Percentiles rank a stretch among this genome's conserved stretches.
Evolutionary conservation across 2,329 filamentous ascomycete species (phyloP).

Genomic region (Scytalidium sp.): DNA sequence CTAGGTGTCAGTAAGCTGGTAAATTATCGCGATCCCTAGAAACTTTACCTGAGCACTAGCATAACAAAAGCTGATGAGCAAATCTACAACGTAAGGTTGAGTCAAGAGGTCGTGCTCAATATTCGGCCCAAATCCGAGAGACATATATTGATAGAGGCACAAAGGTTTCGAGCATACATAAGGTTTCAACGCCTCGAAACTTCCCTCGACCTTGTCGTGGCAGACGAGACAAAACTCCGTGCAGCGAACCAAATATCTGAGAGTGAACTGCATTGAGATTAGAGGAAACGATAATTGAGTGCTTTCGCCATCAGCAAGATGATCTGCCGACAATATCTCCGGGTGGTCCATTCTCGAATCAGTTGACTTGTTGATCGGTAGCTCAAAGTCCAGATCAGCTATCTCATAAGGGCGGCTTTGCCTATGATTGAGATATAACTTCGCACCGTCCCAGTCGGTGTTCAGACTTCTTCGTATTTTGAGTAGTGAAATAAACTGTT

Average conservation of each 20-base stretch:
- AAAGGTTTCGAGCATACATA: slow-evolving; percentile 74
- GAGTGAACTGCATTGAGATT: slow-evolving; percentile 68
- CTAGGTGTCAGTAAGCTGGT: slow-evolving; percentile 8
- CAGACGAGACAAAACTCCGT: slow-evolving; percentile 87
- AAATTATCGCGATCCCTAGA: background rate
- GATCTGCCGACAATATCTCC: slow-evolving; percentile 25
- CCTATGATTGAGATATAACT: slow-evolving; percentile 20
- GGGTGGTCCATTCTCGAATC: slow-evolving; percentile 11
- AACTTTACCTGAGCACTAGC: slow-evolving; percentile 23
- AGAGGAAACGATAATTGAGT: slow-evolving; percentile 47
- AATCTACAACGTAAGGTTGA: slow-evolving; percentile 79
- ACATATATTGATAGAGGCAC: slow-evolving; percentile 86
- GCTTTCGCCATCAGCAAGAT: slow-evolving; percentile 22
- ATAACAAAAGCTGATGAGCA: slow-evolving; percentile 82
- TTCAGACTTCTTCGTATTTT: slow-evolving; percentile 51
- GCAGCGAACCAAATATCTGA: slow-evolving; percentile 76
- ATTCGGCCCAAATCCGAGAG: slow-evolving; percentile 78
- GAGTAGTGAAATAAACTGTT: slow-evolving; percentile 60
- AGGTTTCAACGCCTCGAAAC: slow-evolving; percentile 70
- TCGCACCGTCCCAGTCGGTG: slow-evolving; percentile 67
- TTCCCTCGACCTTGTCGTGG: slow-evolving; percentile 62
- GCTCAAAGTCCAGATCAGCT: slow-evolving; percentile 9
- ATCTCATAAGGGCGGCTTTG: slow-evolving; percentile 19
- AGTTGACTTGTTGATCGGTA: slow-evolving; percentile 8
- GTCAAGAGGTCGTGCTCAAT: slow-evolving; percentile 80